phyloP scores from a whole-genome alignment of 202 grass and related monocot species.

The Elaeis oleifera region DNA sequence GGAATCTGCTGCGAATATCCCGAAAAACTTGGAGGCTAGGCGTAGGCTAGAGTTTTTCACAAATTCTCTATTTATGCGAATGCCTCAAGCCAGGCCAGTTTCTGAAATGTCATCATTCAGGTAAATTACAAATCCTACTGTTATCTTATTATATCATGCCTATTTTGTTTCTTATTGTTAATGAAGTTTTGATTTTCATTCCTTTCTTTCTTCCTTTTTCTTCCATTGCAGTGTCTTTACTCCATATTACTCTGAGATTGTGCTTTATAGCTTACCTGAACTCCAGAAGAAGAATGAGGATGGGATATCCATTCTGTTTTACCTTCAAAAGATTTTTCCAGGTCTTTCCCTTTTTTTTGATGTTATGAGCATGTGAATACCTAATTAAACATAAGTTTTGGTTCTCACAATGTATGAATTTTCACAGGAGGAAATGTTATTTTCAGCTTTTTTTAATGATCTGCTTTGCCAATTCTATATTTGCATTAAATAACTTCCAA shows the following conservation, averaged over 20 bases:
- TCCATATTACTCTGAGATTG: slow-evolving; percentile 87
- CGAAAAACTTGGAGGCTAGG: slow-evolving; percentile 83
- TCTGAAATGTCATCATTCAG: slow-evolving; percentile 93
- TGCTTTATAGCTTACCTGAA: slow-evolving; percentile 76
- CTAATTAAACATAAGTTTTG: too few relatives aligned
- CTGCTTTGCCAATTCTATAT: too few relatives aligned
- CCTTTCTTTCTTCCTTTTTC: slow-evolving; percentile 10
- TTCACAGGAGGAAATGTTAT: too few relatives aligned
- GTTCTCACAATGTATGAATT: too few relatives aligned
- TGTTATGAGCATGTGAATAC: slow-evolving; percentile 1
- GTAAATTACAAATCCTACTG: slow-evolving; percentile 31
- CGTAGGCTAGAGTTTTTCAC: slow-evolving; percentile 82
- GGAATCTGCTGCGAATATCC: slow-evolving; percentile 82
- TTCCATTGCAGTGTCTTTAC: slow-evolving; percentile 78
- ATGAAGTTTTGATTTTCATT: slow-evolving; percentile 23
- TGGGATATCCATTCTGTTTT: slow-evolving; percentile 84
- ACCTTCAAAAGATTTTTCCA: slow-evolving; percentile 97
- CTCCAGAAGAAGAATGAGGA: slow-evolving; percentile 88
- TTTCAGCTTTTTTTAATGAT: too few relatives aligned
- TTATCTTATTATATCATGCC: too few relatives aligned
- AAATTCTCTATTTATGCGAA: slow-evolving; percentile 85
- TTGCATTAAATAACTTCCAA: too few relatives aligned
- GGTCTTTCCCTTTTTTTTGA: slow-evolving; percentile 34
- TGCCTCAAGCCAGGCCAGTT: slow-evolving; percentile 61
- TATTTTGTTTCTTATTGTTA: too few relatives aligned